Conservation (phyloP, 2,329 filamentous ascomycete species). For the Aspergillus pseudoviridinutans region DNA sequence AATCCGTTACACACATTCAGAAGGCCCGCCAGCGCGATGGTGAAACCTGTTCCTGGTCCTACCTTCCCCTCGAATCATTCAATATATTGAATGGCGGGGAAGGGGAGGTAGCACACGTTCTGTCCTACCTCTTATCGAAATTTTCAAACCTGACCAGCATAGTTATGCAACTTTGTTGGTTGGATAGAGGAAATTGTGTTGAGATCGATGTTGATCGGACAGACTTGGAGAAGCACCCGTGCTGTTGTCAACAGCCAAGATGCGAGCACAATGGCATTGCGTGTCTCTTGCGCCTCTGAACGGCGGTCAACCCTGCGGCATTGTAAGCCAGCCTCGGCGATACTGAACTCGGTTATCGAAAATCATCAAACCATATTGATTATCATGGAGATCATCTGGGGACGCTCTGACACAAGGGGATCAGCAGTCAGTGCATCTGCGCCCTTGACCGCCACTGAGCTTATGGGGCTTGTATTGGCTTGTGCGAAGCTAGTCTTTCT, state of each 20-base stretch:
- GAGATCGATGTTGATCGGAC: background rate
- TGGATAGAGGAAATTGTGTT: background rate
- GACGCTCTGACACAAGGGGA: background rate
- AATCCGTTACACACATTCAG: constrained; percentile 3
- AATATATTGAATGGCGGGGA: constrained; percentile 11
- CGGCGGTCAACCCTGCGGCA: background rate
- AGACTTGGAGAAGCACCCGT: no score
- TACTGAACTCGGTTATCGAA: background rate
- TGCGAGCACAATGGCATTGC: background rate
- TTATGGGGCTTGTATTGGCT: background rate
- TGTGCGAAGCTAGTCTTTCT: background rate
- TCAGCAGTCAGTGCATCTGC: background rate
- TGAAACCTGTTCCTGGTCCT: background rate
- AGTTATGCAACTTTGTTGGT: background rate
- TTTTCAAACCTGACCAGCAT: background rate
- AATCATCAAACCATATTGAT: background rate
- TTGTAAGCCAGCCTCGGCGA: background rate
- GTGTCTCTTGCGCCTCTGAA: background rate
- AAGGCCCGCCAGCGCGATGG: constrained; percentile 7
- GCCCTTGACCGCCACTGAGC: background rate
- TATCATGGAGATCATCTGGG: background rate
- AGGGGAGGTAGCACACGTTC: background rate
- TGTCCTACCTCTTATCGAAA: background rate
- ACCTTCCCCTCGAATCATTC: constrained; percentile 1
- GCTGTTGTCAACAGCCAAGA: background rate